phyloP scores from a whole-genome alignment of 208 protist genomes.

The Leishmania tarentolae region DNA sequence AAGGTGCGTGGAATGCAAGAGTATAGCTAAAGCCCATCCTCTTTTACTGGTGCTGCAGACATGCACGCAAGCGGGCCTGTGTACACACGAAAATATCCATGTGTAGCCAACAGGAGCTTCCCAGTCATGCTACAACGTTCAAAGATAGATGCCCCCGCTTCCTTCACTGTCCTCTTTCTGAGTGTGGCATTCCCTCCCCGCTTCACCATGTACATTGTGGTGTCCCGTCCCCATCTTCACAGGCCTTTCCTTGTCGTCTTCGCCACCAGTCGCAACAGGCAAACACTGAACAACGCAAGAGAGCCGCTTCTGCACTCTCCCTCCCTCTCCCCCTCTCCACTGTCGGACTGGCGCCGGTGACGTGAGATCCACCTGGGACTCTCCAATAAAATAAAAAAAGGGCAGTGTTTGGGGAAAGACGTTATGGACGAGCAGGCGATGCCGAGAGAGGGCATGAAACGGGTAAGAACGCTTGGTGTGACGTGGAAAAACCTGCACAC shows the following conservation, averaged over 20 bases:
- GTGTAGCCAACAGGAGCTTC: neutral
- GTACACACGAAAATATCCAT: neutral
- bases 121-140: neutral
- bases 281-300: neutral
- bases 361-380: neutral
- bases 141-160: neutral
- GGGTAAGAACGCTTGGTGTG: neutral
- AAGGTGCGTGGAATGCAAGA: neutral
- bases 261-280: neutral
- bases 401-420: neutral
- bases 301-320: neutral
- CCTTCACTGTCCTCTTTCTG: neutral
- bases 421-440: neutral
- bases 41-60: neutral
- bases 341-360: neutral
- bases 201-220: neutral
- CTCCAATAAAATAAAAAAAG: neutral
- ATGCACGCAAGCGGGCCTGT: neutral
- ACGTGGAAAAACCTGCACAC: neutral
- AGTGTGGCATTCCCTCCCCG: neutral
- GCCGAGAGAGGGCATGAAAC: neutral
- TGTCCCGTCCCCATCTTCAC: neutral
- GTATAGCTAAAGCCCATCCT: neutral
- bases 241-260: neutral
- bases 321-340: neutral